phyloP scores from a whole-genome alignment of 305 asterid species.

The Rubia peregrina region DNA sequence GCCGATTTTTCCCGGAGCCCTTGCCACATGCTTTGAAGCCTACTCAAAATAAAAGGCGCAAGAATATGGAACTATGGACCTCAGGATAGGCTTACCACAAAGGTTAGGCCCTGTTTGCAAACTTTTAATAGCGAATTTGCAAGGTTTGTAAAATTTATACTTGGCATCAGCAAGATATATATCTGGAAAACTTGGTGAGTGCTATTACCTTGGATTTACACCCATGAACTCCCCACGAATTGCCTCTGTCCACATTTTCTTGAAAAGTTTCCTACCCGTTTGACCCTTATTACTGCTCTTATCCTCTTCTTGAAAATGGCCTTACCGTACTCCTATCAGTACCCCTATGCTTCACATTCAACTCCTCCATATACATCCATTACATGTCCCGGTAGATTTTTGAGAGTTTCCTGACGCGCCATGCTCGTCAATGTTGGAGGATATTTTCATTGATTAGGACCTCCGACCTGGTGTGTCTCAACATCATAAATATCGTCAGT shows the following conservation, averaged over 20 bases:
- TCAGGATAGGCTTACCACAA: slow-evolving; percentile 70
- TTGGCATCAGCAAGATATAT: slow-evolving; percentile 55
- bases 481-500: too few species aligned
- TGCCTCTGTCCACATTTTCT: slow-evolving; percentile 21
- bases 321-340: slow-evolving; percentile 61
- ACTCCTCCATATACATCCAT: too few species aligned
- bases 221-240: slow-evolving; percentile 48
- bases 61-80: slow-evolving; percentile 62
- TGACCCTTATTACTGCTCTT: slow-evolving; percentile 30
- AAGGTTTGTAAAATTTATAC: slow-evolving; percentile 71
- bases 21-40: slow-evolving; percentile 65
- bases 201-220: slow-evolving; percentile 89
- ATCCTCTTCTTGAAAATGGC: slow-evolving; percentile 56
- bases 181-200: slow-evolving; percentile 53
- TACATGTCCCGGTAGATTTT: too few species aligned
- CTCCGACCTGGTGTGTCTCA: too few species aligned
- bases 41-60: slow-evolving; percentile 58
- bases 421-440: too few species aligned
- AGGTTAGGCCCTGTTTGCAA: slow-evolving; percentile 68
- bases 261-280: slow-evolving; percentile 7
- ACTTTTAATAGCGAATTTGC: slow-evolving; percentile 59
- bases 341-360: slow-evolving; percentile 49
- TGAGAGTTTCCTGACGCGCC: too few species aligned
- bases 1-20: slow-evolving; percentile 75
- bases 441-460: too few species aligned